Conservation (phyloP, 2,329 filamentous ascomycete genomes). For the Colletotrichum filicis region DNA sequence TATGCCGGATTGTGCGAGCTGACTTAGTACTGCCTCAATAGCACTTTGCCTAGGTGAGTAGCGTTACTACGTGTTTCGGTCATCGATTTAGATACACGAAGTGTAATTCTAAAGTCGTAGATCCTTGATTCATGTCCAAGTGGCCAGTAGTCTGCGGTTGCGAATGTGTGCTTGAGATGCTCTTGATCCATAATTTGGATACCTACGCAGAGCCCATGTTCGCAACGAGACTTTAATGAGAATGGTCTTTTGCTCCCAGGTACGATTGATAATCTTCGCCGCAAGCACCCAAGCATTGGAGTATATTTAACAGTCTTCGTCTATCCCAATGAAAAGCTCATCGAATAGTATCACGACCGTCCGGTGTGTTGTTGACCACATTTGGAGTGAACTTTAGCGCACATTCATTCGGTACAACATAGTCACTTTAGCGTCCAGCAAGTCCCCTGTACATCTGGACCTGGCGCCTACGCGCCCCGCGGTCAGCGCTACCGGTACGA, state of each 20-base stretch:
- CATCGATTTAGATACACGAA: neutral
- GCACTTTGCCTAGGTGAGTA: neutral
- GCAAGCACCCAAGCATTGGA: neutral
- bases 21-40: neutral
- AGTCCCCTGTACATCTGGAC: neutral
- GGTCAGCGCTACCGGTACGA: neutral
- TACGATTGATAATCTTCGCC: no score
- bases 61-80: neutral
- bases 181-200: neutral
- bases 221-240: no score
- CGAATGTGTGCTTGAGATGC: neutral
- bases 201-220: neutral
- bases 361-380: neutral
- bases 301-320: no score
- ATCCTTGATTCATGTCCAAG: neutral
- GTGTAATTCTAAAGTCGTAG: neutral
- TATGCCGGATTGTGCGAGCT: neutral
- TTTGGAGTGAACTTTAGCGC: neutral
- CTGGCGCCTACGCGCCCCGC: neutral
- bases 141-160: neutral
- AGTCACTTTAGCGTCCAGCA: constrained; percentile 6
- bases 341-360: neutral
- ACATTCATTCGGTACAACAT: neutral
- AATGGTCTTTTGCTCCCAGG: neutral
- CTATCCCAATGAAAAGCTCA: neutral